phyloP scores from a whole-genome alignment of 2,329 filamentous ascomycete genomes.

The Alternaria novae-zelandiae region DNA sequence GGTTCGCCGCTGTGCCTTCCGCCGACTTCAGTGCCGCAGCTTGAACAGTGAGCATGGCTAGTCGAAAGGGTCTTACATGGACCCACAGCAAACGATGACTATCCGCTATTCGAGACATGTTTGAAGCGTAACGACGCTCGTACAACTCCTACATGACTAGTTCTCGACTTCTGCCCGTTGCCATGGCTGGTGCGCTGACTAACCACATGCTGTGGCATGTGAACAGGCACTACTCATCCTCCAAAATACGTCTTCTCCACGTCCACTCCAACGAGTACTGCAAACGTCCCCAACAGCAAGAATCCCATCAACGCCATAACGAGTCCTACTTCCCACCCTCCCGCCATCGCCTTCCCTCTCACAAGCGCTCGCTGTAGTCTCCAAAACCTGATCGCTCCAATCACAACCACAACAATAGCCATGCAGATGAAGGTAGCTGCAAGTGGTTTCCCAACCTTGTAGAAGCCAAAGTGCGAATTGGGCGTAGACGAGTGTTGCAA shows the following conservation, averaged over 20 bases:
- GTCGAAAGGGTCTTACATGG: neutral
- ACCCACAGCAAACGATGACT: neutral
- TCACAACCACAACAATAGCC: conserved; percentile 56
- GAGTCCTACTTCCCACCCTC: conserved; percentile 64
- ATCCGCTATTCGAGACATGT: neutral
- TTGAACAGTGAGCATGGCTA: neutral
- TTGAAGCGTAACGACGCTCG: neutral
- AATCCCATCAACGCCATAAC: conserved; percentile 56
- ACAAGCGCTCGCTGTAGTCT: conserved; percentile 66
- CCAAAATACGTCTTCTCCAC: conserved; percentile 21
- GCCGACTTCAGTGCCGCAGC: neutral
- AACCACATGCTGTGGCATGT: neutral
- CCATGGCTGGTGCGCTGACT: neutral
- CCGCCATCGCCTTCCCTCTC: conserved; percentile 62
- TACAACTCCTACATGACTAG: neutral
- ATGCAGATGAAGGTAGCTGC: conserved; percentile 56
- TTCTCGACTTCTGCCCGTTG: neutral
- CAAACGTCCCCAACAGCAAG: conserved; percentile 26
- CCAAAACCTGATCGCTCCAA: conserved; percentile 68
- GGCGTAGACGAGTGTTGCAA: conserved; percentile 59
- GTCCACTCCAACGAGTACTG: conserved; percentile 22
- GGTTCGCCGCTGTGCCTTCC: neutral
- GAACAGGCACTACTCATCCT: neutral
- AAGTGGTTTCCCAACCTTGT: conserved; percentile 66
- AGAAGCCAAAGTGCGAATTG: conserved; percentile 62